Evolutionary conservation across 495 filamentous ascomycete species (phyloP), one percentile per base, ranked within the genome.

Genomic region (Penicillium ochrochloron): DNA sequence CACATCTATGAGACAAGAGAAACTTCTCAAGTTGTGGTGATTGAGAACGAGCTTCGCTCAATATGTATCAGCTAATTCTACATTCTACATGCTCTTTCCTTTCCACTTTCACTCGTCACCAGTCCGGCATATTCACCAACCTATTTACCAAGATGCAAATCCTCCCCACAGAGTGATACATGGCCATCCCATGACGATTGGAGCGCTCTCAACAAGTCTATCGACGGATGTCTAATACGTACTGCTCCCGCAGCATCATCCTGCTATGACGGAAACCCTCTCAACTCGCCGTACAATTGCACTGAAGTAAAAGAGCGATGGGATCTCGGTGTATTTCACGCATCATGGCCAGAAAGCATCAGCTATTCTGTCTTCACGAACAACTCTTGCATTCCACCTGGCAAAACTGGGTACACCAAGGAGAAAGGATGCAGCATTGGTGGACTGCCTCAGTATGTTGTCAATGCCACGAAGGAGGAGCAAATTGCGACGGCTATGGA

Each of bases 401-500:
- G 61, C 21, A 53, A 42, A 0, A 35, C n/a, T 15, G 75, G 72
- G 0, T 70, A 72, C 29, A 31, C 23, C 1, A 42, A 59, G 17
- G 56, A 29, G 0, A 54, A 44, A 2, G 73, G 70, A 0, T 79
- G 77, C 57, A 60, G 27, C 27, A 60, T 72, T 31, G 72, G 72
- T 1, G 74, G 67, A 10, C 15, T 68, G 33, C 75, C 75, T 15
- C 53, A 48, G 35, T 79, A 77, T 53, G 63, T 75, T 31, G 75
- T 79, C 17, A 76, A 76, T 60, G 76, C 75, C 3, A 73, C 70
- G 2, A 69, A 46, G 5, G 68, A 70, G 12, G 14, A 62, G 1
- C 73, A 77, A 46, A 54, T 78, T 50, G 64, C 65, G 0, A 67
- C 44, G 2, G 74, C 69, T 6, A 67, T 87, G 63, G 75, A 77